Percentiles rank a stretch among this genome's conserved stretches.
Evolutionary conservation across 148 eudicot species (phyloP).

Genomic region (Polygonum aviculare): DNA sequence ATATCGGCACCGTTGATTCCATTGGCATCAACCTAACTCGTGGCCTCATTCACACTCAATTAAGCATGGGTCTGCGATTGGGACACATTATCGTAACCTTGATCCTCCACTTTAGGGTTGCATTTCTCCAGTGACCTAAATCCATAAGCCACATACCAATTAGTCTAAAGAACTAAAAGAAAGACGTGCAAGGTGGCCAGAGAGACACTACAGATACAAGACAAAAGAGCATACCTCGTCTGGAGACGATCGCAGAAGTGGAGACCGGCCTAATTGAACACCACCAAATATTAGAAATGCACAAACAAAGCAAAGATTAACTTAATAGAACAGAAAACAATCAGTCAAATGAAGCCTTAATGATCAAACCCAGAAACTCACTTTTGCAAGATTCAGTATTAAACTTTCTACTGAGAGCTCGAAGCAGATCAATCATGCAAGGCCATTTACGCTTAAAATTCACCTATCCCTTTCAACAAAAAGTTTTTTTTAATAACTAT

Average conservation of each 20-base stretch:
- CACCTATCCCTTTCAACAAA: neutral
- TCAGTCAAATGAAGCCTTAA: neutral
- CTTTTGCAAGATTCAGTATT: neutral
- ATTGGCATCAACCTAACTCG: neutral
- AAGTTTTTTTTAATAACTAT: neutral
- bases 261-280: too few relatives aligned
- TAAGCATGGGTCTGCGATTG: conserved; percentile 5
- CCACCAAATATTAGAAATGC: conserved; percentile 18
- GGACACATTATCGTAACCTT: conserved; percentile 13
- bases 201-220: too few relatives aligned
- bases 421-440: neutral
- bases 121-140: neutral
- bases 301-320: conserved; percentile 8
- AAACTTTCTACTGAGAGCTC: neutral
- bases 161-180: too few relatives aligned
- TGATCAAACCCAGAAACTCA: neutral
- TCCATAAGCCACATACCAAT: too few relatives aligned
- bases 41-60: conserved; percentile 2
- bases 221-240: too few relatives aligned
- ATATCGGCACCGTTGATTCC: conserved; percentile 12
- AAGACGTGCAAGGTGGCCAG: too few relatives aligned
- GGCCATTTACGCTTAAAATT: neutral
- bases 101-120: conserved; percentile 15
- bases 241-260: too few relatives aligned
- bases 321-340: neutral